Conservation (phyloP, 257 asterid genomes). For the Gynochthodes officinalis region DNA sequence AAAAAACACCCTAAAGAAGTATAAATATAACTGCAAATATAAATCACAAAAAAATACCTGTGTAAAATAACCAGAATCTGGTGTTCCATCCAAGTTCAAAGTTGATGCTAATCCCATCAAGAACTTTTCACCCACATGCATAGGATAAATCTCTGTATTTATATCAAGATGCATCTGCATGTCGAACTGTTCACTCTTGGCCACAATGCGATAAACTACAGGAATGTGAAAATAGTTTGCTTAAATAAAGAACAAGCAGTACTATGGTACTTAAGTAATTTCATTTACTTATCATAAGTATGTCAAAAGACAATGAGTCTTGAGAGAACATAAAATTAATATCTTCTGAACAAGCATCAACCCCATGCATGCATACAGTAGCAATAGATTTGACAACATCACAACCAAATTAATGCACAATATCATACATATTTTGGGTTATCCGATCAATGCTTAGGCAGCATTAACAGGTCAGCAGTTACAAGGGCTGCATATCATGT, state of each 20-base stretch:
- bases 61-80: slow-evolving; percentile 72
- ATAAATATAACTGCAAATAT: background rate
- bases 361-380: background rate
- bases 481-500: background rate
- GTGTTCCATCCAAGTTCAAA: slow-evolving; percentile 94
- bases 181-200: slow-evolving; percentile 88
- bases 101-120: slow-evolving; percentile 88
- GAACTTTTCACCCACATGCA: slow-evolving; percentile 71
- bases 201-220: slow-evolving; percentile 65
- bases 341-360: background rate
- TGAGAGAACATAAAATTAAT: background rate
- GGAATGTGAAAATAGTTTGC: background rate
- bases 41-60: slow-evolving; percentile 46
- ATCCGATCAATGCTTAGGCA: background rate
- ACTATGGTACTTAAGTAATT: background rate
- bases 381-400: background rate
- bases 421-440: background rate
- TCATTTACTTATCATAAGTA: background rate
- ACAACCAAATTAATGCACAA: background rate
- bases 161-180: slow-evolving; percentile 77
- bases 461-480: background rate
- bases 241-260: background rate
- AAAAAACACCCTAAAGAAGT: too few species aligned
- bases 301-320: background rate
- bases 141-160: slow-evolving; percentile 71